Evolutionary conservation across 2,329 filamentous ascomycete genomes (phyloP).

Genomic region (Aspergillus uvarum): DNA sequence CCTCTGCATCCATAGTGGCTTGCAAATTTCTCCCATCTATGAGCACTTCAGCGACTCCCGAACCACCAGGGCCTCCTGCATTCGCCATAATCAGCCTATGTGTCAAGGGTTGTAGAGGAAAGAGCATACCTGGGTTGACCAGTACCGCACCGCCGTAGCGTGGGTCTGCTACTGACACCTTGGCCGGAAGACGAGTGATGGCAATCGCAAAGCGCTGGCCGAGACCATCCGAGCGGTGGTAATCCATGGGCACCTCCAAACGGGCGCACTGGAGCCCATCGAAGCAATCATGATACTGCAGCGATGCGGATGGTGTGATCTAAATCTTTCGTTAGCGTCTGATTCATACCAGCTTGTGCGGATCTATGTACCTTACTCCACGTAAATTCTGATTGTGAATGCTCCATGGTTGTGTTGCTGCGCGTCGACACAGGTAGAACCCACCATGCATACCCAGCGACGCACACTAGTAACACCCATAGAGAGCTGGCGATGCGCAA

Average conservation of each 20-base stretch:
- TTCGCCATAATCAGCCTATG: constrained; percentile 4
- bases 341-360: not conserved
- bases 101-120: not conserved
- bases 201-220: constrained; percentile 43
- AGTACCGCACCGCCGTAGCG: constrained; percentile 50
- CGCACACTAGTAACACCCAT: constrained; percentile 9
- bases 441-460: constrained; percentile 5
- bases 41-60: constrained; percentile 40
- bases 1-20: constrained; percentile 38
- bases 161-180: constrained; percentile 40
- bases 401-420: not conserved
- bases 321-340: constrained; percentile 6
- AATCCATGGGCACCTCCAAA: constrained; percentile 51
- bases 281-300: constrained; percentile 46
- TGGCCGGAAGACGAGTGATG: constrained; percentile 49
- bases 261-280: constrained; percentile 51
- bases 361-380: constrained; percentile 17
- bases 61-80: constrained; percentile 46
- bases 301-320: constrained; percentile 28
- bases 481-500: not conserved
- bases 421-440: not conserved
- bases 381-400: constrained; percentile 6
- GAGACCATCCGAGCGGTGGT: constrained; percentile 37
- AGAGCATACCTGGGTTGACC: constrained; percentile 45
- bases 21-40: constrained; percentile 37